Evolutionary conservation across 306 rosid genomes (phyloP), one percentile per base, ranked within the genome.

Genomic region (Luffa acutangula): DNA sequence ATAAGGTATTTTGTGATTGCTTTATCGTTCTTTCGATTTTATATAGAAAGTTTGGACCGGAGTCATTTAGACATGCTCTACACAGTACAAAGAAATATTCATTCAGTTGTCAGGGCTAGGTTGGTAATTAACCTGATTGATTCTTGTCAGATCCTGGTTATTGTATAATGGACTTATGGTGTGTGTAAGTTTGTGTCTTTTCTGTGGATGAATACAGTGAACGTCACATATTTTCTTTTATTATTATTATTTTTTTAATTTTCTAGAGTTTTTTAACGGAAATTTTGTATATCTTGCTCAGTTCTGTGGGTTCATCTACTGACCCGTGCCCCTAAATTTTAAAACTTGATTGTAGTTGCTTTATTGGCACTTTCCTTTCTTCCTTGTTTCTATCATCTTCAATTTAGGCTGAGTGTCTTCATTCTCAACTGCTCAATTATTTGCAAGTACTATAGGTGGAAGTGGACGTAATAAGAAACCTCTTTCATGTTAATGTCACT

Each of bases 1-100:
- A 85, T 96, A 66, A 96, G 99, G 99, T 93, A 82, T 69, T 17
- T 43, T 60, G 77, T 60, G 49, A 34, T 51, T 48, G 18, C 36
- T 70, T 78, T 31, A 45, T 73, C 12, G 25, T 71, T 71, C 20
- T 6, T 4, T 45, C 58, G n/a, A 42, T 42, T 42, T 9, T 18
- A 18, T 8, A 9, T 21, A 20, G n/a, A n/a, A n/a, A 67, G 20
- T 71, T 11, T 25, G 57, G 54, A 25, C 11, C 45, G 45, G 43
- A 21, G n/a, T 25, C 39, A 46, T 71, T 71, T 71, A 6, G 1
- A 20, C 4, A 71, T 71, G n/a, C 56, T 71, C 2, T 43, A 20
- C 34, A 45, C 76, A 14, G 63, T 20, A 13, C 2, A 71, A 57
- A 14, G 62, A 33, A 74, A 31, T 7, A 7, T 15, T 25, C 31